Conservation (phyloP, 371 early-diverging fungal species). For the Scutellospora calospora region DNA sequence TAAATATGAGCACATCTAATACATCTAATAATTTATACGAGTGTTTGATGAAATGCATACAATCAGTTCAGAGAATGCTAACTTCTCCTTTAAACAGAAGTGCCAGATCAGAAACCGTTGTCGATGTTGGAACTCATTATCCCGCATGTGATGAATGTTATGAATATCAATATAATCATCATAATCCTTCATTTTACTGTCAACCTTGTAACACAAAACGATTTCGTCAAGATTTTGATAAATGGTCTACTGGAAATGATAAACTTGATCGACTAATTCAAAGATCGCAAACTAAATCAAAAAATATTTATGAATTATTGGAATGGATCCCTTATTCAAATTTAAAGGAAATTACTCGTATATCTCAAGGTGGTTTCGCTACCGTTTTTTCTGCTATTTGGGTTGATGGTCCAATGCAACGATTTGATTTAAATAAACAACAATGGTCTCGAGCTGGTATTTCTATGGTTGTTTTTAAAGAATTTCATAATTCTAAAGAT, state of each 20-base stretch:
- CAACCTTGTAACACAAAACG: slow-evolving; percentile 7
- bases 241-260: slow-evolving; percentile 20
- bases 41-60: too few species aligned
- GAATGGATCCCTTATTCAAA: not conserved
- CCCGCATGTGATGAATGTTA: not conserved
- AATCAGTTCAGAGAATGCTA: too few species aligned
- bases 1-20: too few species aligned
- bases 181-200: not conserved
- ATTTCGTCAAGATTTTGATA: slow-evolving; percentile 11
- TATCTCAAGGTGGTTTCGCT: not conserved
- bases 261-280: slow-evolving; percentile 9
- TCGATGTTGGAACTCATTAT: too few species aligned
- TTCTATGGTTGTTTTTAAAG: too few species aligned
- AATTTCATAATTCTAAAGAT: too few species aligned
- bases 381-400: not conserved
- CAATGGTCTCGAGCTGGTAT: too few species aligned
- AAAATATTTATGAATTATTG: not conserved
- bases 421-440: too few species aligned
- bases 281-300: slow-evolving; percentile 7
- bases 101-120: too few species aligned
- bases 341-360: not conserved
- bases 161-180: not conserved
- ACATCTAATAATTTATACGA: too few species aligned
- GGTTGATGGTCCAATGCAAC: not conserved
- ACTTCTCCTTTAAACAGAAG: too few species aligned